A percentile compares a stretch with the other conserved stretches of the same genome.
phyloP scores from a whole-genome alignment of 2,329 filamentous ascomycete genomes.

The Lasiodiplodia sp. region DNA sequence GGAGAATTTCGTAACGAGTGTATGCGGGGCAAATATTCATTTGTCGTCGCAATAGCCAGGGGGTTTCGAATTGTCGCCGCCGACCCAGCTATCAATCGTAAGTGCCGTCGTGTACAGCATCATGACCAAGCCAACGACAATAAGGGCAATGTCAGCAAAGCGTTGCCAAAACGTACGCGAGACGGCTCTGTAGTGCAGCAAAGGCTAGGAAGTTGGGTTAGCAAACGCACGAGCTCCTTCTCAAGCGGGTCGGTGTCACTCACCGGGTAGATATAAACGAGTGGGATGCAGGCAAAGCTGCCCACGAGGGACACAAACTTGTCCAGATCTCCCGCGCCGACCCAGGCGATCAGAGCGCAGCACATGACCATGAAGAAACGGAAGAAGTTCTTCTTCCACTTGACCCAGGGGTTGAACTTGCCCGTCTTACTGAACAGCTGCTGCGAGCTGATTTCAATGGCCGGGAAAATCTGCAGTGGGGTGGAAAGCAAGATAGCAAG shows the following conservation, averaged over 20 bases:
- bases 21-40: background rate
- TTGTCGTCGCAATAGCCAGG: constrained; percentile 69
- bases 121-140: constrained; percentile 81
- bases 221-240: constrained; percentile 29
- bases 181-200: constrained; percentile 86
- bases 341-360: constrained; percentile 89
- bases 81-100: constrained; percentile 87
- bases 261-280: constrained; percentile 98
- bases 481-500: constrained; percentile 95
- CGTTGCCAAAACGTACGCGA: constrained; percentile 73
- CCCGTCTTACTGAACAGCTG: constrained; percentile 91
- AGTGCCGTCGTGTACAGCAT: constrained; percentile 92
- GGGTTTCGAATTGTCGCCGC: constrained; percentile 58
- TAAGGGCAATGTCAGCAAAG: constrained; percentile 75
- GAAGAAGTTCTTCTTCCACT: constrained; percentile 99
- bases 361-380: constrained; percentile 90
- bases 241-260: constrained; percentile 50
- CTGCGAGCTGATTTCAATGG: constrained; percentile 95
- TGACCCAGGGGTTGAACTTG: constrained; percentile 98
- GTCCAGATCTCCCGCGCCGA: constrained; percentile 89
- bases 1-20: background rate
- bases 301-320: constrained; percentile 97
- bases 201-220: constrained; percentile 66
- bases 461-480: constrained; percentile 95
- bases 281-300: constrained; percentile 95